Conservation (phyloP, 2,329 filamentous ascomycete genomes). For the Hymenoscyphus scutula region DNA sequence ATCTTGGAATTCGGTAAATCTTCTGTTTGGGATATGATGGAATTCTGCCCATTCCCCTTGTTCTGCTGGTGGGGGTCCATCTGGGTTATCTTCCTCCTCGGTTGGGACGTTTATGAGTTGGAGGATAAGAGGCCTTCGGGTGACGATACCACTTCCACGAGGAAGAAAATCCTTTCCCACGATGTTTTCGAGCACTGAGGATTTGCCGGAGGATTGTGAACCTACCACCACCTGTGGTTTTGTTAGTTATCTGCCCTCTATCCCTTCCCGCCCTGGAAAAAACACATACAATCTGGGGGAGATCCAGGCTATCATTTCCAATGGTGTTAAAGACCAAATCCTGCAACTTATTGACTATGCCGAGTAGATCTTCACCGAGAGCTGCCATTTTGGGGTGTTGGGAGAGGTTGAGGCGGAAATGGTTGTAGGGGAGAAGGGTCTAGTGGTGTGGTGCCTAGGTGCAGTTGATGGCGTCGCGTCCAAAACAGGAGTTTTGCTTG, state of each 20-base stretch:
- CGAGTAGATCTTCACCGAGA: slow-evolving; percentile 91
- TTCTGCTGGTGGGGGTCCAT: slow-evolving; percentile 63
- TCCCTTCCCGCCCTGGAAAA: slow-evolving; percentile 21
- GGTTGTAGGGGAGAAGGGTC: neutral
- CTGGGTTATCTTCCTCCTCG: slow-evolving; percentile 63
- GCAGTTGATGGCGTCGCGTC: slow-evolving; percentile 1
- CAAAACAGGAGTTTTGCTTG: slow-evolving; percentile 4
- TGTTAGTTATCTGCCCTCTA: slow-evolving; percentile 7
- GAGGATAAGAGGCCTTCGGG: slow-evolving; percentile 87
- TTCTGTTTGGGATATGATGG: slow-evolving; percentile 85
- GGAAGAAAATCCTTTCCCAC: slow-evolving; percentile 96
- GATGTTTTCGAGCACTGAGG: slow-evolving; percentile 97
- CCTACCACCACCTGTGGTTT: slow-evolving; percentile 77
- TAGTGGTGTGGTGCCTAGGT: neutral
- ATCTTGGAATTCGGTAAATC: slow-evolving; percentile 86
- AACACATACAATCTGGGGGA: slow-evolving; percentile 88
- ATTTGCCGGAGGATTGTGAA: slow-evolving; percentile 97
- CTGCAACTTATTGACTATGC: slow-evolving; percentile 96
- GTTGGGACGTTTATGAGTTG: slow-evolving; percentile 95
- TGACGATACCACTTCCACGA: slow-evolving; percentile 94
- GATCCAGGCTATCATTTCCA: slow-evolving; percentile 94
- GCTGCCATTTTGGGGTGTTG: slow-evolving; percentile 67
- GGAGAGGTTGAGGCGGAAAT: slow-evolving; percentile 3
- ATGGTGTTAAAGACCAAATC: slow-evolving; percentile 99
- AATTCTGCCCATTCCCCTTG: slow-evolving; percentile 88